Percentiles rank a stretch among this genome's conserved stretches.
These are phyloP conservation scores for Thielaviopsis euricoi DNA, from an alignment of 2,329 filamentous ascomycete species.

Conservation along the genomic window DNA sequence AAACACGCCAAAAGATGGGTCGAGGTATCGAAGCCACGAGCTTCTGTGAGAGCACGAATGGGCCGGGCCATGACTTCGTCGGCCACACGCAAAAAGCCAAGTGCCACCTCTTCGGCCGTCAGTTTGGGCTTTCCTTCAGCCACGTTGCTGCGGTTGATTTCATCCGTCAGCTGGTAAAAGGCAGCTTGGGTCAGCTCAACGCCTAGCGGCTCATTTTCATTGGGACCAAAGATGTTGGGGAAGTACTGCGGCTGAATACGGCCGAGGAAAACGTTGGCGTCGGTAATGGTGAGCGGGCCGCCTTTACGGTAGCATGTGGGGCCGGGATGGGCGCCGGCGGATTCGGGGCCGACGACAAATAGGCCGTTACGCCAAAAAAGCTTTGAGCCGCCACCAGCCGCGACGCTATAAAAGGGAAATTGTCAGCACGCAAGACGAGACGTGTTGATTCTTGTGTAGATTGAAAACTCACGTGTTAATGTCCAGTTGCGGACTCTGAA, in stretches of 20 bases:
- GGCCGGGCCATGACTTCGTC: slow-evolving; percentile 87
- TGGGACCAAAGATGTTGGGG: slow-evolving; percentile 84
- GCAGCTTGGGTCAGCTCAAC: slow-evolving; percentile 56
- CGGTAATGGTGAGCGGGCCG: slow-evolving; percentile 80
- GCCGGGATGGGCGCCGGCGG: slow-evolving; percentile 74
- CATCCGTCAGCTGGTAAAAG: slow-evolving; percentile 57
- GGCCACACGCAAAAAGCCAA: slow-evolving; percentile 76
- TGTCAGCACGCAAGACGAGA: too few relatives aligned
- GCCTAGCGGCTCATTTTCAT: slow-evolving; percentile 70
- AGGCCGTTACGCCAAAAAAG: slow-evolving; percentile 81
- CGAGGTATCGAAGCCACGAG: slow-evolving; percentile 79
- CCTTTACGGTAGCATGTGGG: slow-evolving; percentile 85
- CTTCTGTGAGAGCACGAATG: slow-evolving; percentile 79
- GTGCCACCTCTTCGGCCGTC: slow-evolving; percentile 69
- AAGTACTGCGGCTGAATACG: slow-evolving; percentile 81
- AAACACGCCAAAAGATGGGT: slow-evolving; percentile 85
- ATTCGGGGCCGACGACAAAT: slow-evolving; percentile 82
- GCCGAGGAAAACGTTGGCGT: slow-evolving; percentile 76
- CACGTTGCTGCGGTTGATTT: slow-evolving; percentile 44
- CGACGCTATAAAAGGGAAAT: slow-evolving; percentile 32
- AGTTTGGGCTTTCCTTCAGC: slow-evolving; percentile 52
- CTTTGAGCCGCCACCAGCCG: slow-evolving; percentile 70
- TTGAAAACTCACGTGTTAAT: slow-evolving; percentile 53
- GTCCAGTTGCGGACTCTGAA: slow-evolving; percentile 80
- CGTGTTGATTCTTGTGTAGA: too few relatives aligned